Conservation (phyloP, 768 basidiomycete genomes). For the Boletales sp. region DNA sequence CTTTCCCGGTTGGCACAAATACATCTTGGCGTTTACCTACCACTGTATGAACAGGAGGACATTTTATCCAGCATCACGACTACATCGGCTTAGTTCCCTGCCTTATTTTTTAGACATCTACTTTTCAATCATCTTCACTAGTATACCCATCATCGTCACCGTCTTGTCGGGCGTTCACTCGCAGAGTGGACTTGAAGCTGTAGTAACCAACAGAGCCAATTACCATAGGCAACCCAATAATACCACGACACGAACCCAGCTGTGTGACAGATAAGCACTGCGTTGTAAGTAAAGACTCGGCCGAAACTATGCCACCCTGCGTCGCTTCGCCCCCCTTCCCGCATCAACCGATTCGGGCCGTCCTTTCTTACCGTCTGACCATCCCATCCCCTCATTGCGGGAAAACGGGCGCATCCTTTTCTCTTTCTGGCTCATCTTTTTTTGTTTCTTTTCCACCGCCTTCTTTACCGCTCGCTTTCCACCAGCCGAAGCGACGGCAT, state of each 20-base stretch:
- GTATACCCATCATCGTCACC: slow-evolving; percentile 29
- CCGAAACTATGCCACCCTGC: slow-evolving; percentile 12
- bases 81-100: slow-evolving; percentile 14
- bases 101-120: slow-evolving; percentile 22
- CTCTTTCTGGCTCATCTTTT: slow-evolving; percentile 84
- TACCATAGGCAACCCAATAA: slow-evolving; percentile 29
- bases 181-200: slow-evolving; percentile 23
- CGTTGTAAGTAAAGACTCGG: not conserved
- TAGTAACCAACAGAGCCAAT: slow-evolving; percentile 25
- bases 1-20: slow-evolving; percentile 69
- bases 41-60: slow-evolving; percentile 70
- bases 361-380: slow-evolving; percentile 11
- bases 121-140: slow-evolving; percentile 12
- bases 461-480: slow-evolving; percentile 82
- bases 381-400: slow-evolving; percentile 14
- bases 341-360: slow-evolving; percentile 12
- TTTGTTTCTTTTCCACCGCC: slow-evolving; percentile 85
- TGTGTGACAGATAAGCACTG: not conserved
- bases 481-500: slow-evolving; percentile 71
- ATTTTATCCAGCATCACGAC: slow-evolving; percentile 22
- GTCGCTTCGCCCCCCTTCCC: slow-evolving; percentile 19
- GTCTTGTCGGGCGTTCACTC: slow-evolving; percentile 24
- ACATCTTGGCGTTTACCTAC: slow-evolving; percentile 72
- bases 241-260: slow-evolving; percentile 9
- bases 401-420: slow-evolving; percentile 78